Base-by-base conservation (phyloP, 2,329 filamentous ascomycete species). In the Colletotrichum magnum region DNA sequence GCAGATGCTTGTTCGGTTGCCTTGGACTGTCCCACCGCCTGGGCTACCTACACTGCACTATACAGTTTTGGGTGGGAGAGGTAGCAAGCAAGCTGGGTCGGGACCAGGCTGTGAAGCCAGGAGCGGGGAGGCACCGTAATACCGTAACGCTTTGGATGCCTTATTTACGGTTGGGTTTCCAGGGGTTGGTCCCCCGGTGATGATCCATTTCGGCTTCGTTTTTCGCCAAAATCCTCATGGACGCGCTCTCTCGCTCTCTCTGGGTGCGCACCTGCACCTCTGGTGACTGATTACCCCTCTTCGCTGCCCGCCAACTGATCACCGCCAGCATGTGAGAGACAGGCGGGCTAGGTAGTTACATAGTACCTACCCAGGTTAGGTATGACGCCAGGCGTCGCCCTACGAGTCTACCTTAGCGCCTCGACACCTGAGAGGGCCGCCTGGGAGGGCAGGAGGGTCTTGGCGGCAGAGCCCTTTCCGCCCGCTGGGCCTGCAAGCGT, bases 281-380 rank as follows among this genome's bases (percentile, higher is more conserved):
- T 36, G 32, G 32, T 7, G 45, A n/a, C 3, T 7, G 45, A n/a
- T 18, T 18, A 18, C 45, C 45, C 45, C 45, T 48, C 45, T n/a
- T 48, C n/a, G 13, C 41, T 12, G 41, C 41, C 41, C 41, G 41
- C 41, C 41, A 18, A 62, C 21, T 48, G 66, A 69, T 69, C 66
- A 65, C 21, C 54, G 56, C 56, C 56, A 43, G 66, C 66, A 69
- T 69, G 66, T 66, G 66, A 60, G 66, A 66, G 66, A 54, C 66
- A 59, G 66, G 54, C 53, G 51, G 52, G 26, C 60, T n/a, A 47
- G 45, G 45, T 18, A 21, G 6, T n/a, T 18, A 18, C 18, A 18
- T 18, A 18, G 18, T 18, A 18, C 18, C 18, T 18, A 18, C 18
- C 18, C 18, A 18, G 18, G 18, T 50, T 50, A 12, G 6, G 13